Percentiles rank a stretch among this genome's conserved stretches.
Evolutionary conservation across 192 early-diverging fungal genomes (phyloP).

Genomic region (Entomortierella lignicola): DNA sequence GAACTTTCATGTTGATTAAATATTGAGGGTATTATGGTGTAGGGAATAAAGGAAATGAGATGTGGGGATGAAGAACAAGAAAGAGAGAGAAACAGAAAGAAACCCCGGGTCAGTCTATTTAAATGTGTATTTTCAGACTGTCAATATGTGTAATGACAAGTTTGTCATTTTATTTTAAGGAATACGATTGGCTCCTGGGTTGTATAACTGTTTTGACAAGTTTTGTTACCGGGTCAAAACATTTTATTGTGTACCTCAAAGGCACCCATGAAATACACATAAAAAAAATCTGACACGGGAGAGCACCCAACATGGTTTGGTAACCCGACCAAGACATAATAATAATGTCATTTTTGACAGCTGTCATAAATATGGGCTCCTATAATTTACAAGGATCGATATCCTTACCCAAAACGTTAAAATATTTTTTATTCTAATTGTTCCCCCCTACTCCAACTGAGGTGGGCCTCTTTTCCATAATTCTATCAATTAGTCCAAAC

Average conservation of each 20-base stretch:
- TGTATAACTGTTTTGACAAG: no score
- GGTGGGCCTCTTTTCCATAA: constrained; percentile 77
- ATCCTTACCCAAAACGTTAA: no score
- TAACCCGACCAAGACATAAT: no score
- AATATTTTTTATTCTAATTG: constrained; percentile 1
- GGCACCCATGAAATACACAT: background rate
- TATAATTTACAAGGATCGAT: no score
- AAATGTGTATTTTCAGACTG: no score
- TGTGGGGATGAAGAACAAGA: background rate
- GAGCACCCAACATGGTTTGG: background rate
- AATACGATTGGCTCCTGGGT: no score
- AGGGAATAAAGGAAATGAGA: background rate
- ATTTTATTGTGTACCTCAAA: background rate
- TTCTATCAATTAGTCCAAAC: constrained; percentile 93
- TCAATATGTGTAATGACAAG: no score
- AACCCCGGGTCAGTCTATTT: background rate
- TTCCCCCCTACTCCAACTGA: constrained; percentile 8
- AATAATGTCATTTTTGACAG: background rate
- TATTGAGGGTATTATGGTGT: background rate
- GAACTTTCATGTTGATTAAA: constrained; percentile 28
- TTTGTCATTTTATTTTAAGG: background rate
- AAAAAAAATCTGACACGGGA: constrained; percentile 11
- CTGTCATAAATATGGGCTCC: no score
- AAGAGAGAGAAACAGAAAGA: background rate
- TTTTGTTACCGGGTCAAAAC: background rate